Evolutionary conservation across 2,329 filamentous ascomycete genomes (phyloP), one percentile per base, ranked within the genome.

Genomic region (Claviceps sp.): DNA sequence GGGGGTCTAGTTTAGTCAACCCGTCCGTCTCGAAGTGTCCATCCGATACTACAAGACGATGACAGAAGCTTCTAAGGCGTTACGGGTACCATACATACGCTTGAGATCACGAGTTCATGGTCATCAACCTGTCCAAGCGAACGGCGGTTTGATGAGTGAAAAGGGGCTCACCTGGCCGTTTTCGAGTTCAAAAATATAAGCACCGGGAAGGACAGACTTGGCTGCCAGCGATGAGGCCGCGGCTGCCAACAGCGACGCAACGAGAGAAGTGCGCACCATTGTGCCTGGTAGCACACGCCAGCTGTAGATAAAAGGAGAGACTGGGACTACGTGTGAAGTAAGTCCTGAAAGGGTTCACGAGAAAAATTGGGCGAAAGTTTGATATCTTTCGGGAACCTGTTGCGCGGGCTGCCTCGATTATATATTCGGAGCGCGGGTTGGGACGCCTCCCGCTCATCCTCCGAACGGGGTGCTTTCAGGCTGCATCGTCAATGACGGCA

Each of bases 171-270:
- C 56, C 30, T 54, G 42, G 18, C 52, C 54, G 2, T 53, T 30
- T 7, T 49, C 42, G 2, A 58, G 45, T 62, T 62, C 57, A 38
- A 57, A 52, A 16, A 59, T 59, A 41, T 52, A 61, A 14, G 56
- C 59, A 22, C 59, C 57, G 4, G 54, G 57, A 20, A 61, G 50
- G 41, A 51, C 4, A 1, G 38, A 42, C 18, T 26, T 48, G 43
- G 34, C 47, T 11, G 54, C 53, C 20, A 56, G 42, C 30, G 53
- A 46, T 11, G 55, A 55, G 26, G 54, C 49, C 18, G 54, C 54
- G 9, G 54, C 52, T 16, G 58, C 58, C 14, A 54, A 26, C 9
- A 57, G 52, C 50, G 56, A 52, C 48, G 52, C 37, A 36, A 57
- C 22, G 22, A 58, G 48, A 38, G 55, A 55, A 16, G 55, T 40